phyloP scores from a whole-genome alignment of 176 grass and related monocot species.

The Avena sativa region DNA sequence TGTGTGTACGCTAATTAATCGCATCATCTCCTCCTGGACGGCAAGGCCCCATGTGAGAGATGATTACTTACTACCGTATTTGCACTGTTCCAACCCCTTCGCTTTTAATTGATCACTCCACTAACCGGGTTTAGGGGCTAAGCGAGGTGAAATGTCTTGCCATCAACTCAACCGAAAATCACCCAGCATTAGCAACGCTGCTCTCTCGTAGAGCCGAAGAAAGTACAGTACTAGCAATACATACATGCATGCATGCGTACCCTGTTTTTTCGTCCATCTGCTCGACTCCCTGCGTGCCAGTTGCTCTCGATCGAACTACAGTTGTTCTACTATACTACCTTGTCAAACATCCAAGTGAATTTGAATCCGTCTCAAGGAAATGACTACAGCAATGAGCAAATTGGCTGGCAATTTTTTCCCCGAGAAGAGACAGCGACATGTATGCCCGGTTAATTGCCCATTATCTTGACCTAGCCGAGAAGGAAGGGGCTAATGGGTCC shows the following conservation, averaged over 20 bases:
- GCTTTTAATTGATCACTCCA: not conserved
- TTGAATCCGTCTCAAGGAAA: not conserved
- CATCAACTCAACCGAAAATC: slow-evolving; percentile 40
- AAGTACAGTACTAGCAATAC: not conserved
- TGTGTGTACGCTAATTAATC: slow-evolving; percentile 6
- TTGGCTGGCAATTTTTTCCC: not conserved
- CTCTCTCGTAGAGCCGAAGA: slow-evolving; percentile 27
- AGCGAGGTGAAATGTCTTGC: slow-evolving; percentile 46
- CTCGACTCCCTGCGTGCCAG: not conserved
- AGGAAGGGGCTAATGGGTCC: slow-evolving; percentile 1
- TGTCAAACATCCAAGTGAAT: not conserved
- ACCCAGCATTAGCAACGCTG: not conserved
- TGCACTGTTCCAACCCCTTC: not conserved
- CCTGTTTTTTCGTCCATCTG: not conserved
- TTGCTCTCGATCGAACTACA: not conserved
- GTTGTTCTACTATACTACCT: not conserved
- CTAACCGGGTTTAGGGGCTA: slow-evolving; percentile 19
- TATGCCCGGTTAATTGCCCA: not conserved
- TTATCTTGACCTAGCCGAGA: not conserved
- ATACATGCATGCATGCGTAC: not conserved
- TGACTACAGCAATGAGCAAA: not conserved
- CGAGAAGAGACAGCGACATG: not conserved
- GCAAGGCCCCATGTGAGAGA: not conserved
- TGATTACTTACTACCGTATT: not conserved
- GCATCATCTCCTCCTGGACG: not conserved